A percentile compares a stretch with the other conserved stretches of the same genome.
Evolutionary conservation across 2,329 filamentous ascomycete genomes (phyloP).

Genomic region (Fusarium metavorans): DNA sequence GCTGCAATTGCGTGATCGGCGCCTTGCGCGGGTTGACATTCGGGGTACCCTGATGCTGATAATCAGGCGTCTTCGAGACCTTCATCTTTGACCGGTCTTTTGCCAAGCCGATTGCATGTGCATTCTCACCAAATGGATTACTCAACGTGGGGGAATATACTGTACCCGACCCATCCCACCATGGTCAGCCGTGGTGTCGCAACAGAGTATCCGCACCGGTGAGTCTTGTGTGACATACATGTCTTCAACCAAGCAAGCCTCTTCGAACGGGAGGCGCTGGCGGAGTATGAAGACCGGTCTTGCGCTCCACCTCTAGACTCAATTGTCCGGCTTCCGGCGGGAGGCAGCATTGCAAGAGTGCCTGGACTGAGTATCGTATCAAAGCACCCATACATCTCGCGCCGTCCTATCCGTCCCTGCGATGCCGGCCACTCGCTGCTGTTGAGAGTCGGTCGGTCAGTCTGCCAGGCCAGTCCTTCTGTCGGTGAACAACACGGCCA

Average conservation of each 20-base stretch:
- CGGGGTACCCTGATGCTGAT: not conserved
- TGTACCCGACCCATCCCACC: slow-evolving; percentile 2
- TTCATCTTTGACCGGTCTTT: not conserved
- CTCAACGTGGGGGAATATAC: slow-evolving; percentile 6
- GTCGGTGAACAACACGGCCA: not conserved
- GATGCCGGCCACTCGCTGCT: not conserved
- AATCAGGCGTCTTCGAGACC: not conserved
- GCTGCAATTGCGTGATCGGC: not conserved
- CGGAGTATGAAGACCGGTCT: slow-evolving; percentile 1
- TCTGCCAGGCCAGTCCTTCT: not conserved
- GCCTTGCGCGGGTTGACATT: not conserved
- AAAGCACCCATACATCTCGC: not conserved
- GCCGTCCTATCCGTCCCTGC: not conserved
- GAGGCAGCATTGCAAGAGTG: slow-evolving; percentile 11
- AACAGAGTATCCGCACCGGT: slow-evolving; percentile 3
- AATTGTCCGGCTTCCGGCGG: slow-evolving; percentile 19
- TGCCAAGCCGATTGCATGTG: not conserved
- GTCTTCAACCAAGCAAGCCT: not conserved
- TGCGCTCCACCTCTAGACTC: not conserved
- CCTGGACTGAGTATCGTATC: not conserved
- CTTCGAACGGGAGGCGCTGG: not conserved
- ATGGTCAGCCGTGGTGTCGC: slow-evolving; percentile 15
- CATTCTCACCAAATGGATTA: not conserved
- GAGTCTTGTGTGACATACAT: not conserved
- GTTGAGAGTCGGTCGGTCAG: not conserved